A percentile compares a stretch with the other conserved stretches of the same genome.
Evolutionary conservation across 2,329 filamentous ascomycete species (phyloP).

Genomic region (Cercospora sp.): DNA sequence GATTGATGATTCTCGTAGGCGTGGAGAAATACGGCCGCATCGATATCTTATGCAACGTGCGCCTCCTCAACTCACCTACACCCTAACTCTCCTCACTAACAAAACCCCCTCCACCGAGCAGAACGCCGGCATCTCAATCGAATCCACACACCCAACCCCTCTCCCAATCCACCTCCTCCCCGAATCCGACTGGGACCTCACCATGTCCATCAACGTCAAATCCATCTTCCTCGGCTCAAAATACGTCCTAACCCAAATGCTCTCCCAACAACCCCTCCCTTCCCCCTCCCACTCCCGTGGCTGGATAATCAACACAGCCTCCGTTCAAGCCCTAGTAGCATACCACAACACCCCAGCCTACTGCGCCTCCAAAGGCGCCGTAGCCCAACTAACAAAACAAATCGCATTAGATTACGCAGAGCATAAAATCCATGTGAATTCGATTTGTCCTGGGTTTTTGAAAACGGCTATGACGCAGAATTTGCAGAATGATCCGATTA

Average conservation of each 20-base stretch:
- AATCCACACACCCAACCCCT: slow-evolving; percentile 34
- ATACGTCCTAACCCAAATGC: slow-evolving; percentile 42
- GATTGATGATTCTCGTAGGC: slow-evolving; percentile 22
- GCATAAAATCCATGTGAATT: slow-evolving; percentile 46
- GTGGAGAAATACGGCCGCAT: slow-evolving; percentile 37
- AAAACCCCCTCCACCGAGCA: not conserved
- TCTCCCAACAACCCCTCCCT: slow-evolving; percentile 39
- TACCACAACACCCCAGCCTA: slow-evolving; percentile 42
- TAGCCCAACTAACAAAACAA: slow-evolving; percentile 49
- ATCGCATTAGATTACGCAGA: slow-evolving; percentile 40
- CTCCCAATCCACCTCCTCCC: slow-evolving; percentile 36
- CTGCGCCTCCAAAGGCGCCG: slow-evolving; percentile 34
- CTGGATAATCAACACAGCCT: slow-evolving; percentile 45
- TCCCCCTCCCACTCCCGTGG: slow-evolving; percentile 31
- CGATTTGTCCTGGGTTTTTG: slow-evolving; percentile 46
- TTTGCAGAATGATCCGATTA: slow-evolving; percentile 37
- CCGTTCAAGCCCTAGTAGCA: slow-evolving; percentile 35
- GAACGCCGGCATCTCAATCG: slow-evolving; percentile 22
- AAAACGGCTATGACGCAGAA: slow-evolving; percentile 43
- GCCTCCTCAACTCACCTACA: not conserved
- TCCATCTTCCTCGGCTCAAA: slow-evolving; percentile 45
- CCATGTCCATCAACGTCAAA: slow-evolving; percentile 39
- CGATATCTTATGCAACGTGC: slow-evolving; percentile 15
- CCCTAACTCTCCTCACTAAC: not conserved
- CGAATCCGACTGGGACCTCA: slow-evolving; percentile 42